These are phyloP conservation scores for Trichosporon faecale DNA, from an alignment of 1,284 basidiomycete genomes.

Conservation along the genomic window DNA sequence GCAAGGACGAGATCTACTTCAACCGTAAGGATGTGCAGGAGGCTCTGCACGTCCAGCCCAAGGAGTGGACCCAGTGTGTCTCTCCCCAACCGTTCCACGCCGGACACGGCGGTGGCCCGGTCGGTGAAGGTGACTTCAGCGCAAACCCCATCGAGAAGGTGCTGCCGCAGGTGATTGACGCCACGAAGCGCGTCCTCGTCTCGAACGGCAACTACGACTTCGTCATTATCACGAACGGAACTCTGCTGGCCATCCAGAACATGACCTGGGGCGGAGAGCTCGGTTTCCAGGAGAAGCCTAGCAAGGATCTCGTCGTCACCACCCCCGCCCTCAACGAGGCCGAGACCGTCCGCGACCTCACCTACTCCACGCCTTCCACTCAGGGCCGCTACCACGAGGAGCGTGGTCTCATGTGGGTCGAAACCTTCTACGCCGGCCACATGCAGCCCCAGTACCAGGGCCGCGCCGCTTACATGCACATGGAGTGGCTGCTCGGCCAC, in stretches of 20 bases:
- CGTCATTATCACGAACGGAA: conserved; percentile 35
- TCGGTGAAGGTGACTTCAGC: conserved; percentile 56
- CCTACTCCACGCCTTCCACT: neutral
- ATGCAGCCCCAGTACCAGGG: conserved; percentile 25
- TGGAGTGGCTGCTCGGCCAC: conserved; percentile 25
- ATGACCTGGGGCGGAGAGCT: conserved; percentile 38
- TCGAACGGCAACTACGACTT: conserved; percentile 58
- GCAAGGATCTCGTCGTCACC: conserved; percentile 17
- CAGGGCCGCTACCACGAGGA: conserved; percentile 26
- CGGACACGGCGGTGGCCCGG: conserved; percentile 34
- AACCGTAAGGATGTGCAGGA: conserved; percentile 65
- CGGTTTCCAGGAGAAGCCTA: conserved; percentile 26
- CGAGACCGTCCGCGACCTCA: neutral
- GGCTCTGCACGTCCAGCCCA: conserved; percentile 70
- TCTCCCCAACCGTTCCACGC: conserved; percentile 59
- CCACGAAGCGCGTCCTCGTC: conserved; percentile 65
- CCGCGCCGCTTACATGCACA: conserved; percentile 19
- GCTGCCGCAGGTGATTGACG: conserved; percentile 55
- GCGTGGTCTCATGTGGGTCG: conserved; percentile 27
- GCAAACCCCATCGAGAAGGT: conserved; percentile 55
- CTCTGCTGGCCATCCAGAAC: conserved; percentile 37
- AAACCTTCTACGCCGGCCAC: conserved; percentile 28
- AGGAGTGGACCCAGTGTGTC: conserved; percentile 64
- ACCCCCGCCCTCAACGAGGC: neutral
- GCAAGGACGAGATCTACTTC: conserved; percentile 64